These are phyloP conservation scores for Neofusicoccum laricinum DNA, from an alignment of 2,329 filamentous ascomycete genomes.

Conservation along the genomic window DNA sequence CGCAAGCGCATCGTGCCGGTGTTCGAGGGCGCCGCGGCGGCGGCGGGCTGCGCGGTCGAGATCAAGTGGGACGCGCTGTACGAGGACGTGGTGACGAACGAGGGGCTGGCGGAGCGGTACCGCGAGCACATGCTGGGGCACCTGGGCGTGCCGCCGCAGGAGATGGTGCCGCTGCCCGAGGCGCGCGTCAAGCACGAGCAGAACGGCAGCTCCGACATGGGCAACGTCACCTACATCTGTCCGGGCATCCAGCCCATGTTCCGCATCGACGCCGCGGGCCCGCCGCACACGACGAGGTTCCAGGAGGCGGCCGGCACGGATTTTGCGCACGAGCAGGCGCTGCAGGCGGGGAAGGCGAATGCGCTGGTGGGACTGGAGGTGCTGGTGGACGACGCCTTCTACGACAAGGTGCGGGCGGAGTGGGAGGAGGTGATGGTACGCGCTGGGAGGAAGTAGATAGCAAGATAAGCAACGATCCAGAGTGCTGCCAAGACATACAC, in stretches of 20 bases:
- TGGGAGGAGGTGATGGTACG: constrained; percentile 15
- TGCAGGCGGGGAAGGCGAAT: constrained; percentile 19
- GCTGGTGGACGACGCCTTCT: constrained; percentile 17
- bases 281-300: constrained; percentile 21
- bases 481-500: neutral
- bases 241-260: constrained; percentile 22
- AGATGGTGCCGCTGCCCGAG: constrained; percentile 12
- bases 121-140: neutral
- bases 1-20: constrained; percentile 39
- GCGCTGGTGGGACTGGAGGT: constrained; percentile 17
- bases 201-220: constrained; percentile 21
- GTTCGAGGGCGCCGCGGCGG: constrained; percentile 47
- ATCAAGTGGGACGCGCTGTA: constrained; percentile 11
- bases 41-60: constrained; percentile 41
- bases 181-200: neutral
- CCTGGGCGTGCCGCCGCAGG: neutral
- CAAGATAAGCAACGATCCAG: neutral
- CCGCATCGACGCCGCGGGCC: constrained; percentile 19
- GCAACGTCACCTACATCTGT: constrained; percentile 22
- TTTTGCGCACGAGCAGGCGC: constrained; percentile 20
- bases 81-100: constrained; percentile 13
- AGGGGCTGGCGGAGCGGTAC: neutral
- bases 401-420: constrained; percentile 13
- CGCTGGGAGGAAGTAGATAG: neutral
- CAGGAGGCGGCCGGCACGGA: constrained; percentile 19